Percentiles rank a stretch among this genome's conserved stretches.
Evolutionary conservation across 257 asterid species (phyloP).

Genomic region (Echites panduratus): DNA sequence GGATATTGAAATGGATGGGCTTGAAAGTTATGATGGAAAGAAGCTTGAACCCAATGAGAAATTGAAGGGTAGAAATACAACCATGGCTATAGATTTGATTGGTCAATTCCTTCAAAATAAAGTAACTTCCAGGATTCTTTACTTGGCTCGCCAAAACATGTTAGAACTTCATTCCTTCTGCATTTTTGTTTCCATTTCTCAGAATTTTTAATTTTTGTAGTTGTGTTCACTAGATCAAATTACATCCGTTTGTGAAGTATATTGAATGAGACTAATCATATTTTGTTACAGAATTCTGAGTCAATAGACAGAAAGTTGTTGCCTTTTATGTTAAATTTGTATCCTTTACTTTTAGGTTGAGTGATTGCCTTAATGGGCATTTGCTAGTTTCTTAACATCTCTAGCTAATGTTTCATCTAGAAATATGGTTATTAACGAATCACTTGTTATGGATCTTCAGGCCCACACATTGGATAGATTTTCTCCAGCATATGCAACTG

Average conservation of each 20-base stretch:
- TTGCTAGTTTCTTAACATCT: not conserved
- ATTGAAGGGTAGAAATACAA: constrained; percentile 47
- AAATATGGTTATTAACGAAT: not conserved
- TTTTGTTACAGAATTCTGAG: not conserved
- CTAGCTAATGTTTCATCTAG: not conserved
- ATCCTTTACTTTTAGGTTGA: not conserved
- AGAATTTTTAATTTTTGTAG: not conserved
- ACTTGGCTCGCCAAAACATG: constrained; percentile 94
- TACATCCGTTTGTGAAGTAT: not conserved
- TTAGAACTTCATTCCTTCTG: constrained; percentile 47
- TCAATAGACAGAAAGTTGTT: not conserved
- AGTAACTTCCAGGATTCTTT: constrained; percentile 81
- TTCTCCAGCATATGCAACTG: constrained; percentile 52
- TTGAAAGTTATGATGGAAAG: constrained; percentile 36
- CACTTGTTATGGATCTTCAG: constrained; percentile 33
- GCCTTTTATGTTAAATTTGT: not conserved
- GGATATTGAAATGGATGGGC: constrained; percentile 66
- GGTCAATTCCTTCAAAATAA: constrained; percentile 63
- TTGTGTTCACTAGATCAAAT: not conserved
- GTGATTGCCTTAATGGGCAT: not conserved
- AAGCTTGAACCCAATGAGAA: constrained; percentile 44
- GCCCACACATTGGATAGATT: constrained; percentile 60
- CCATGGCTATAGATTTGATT: constrained; percentile 65
- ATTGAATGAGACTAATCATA: not conserved
- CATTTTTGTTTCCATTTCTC: constrained; percentile 9